Evolutionary conservation across 31 red algal genomes (phyloP), one percentile per base, ranked within the genome.

Genomic region (Odonthalia washingtoniensis): DNA sequence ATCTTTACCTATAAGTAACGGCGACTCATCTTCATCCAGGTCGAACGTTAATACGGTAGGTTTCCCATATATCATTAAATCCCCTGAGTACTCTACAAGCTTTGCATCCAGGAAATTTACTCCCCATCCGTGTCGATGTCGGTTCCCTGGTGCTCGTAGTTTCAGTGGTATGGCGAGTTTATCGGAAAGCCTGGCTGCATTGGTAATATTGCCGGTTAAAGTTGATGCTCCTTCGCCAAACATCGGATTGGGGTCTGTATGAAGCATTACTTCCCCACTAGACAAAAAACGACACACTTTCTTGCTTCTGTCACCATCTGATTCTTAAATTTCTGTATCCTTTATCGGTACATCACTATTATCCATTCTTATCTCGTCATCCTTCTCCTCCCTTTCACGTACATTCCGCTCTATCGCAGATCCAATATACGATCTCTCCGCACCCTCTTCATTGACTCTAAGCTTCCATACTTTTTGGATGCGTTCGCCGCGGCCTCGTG

Each of bases 1-100:
- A 5, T 83, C 65, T 3, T 70, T 18, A 5, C 80, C 80, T 5
- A 83, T 1, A 18, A 83, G 67, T 1, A 70, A 12, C 1, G 80
- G 80, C 33, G 80, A 83, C 1, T 16, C 34, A 1, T 37, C 64
- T 4, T 70, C 40, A 5, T 70, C 64, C 3, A 81, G 2, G 36
- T 81, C 77, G 34, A 81, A 81, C 6, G 35, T 60, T 24, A 83
- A 4, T 43, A 36, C 24, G 5, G 64, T 72, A 6, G 80, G 64
- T 40, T 17, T 6, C 1, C 80, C 80, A 46, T 72, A 1, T 1
- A 83, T 3, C 40, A 34, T 39, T 4, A 83, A 14, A 2, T 38
- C 34, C 63, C 60, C 67, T 1, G 80, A 45, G 35, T 5, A 6
- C 1, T 70, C 2, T 30, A 83, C 18, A 1, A 18, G 32, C 28